Conservation (phyloP, 2,329 filamentous ascomycete species). For the Penicillium digitatum region DNA sequence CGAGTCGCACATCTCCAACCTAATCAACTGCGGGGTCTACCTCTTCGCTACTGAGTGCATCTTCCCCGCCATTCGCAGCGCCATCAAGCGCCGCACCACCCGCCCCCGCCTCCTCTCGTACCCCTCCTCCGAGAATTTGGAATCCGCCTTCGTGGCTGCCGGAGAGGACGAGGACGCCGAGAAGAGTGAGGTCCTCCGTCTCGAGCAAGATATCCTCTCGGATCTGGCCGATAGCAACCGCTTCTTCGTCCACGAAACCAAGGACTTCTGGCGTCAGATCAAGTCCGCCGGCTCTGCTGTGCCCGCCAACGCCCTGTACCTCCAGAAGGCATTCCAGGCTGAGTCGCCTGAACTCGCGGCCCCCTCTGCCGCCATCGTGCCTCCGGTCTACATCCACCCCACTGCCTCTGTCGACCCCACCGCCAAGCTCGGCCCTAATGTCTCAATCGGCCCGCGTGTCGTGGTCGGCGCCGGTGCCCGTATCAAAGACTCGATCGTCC, state of each 20-base stretch:
- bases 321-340: constrained; percentile 86
- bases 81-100: constrained; percentile 92
- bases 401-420: constrained; percentile 86
- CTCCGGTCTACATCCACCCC: constrained; percentile 93
- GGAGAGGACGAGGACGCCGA: constrained; percentile 66
- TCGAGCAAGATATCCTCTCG: constrained; percentile 94
- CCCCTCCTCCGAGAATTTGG: constrained; percentile 90
- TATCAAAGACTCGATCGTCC: constrained; percentile 91
- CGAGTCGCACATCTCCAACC: constrained; percentile 92
- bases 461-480: constrained; percentile 80
- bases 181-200: constrained; percentile 81
- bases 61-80: constrained; percentile 89
- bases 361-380: constrained; percentile 80
- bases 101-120: constrained; percentile 90
- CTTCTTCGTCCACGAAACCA: constrained; percentile 97
- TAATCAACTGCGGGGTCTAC: constrained; percentile 99
- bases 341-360: constrained; percentile 75
- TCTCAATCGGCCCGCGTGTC: constrained; percentile 88
- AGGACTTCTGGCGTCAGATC: constrained; percentile 99
- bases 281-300: constrained; percentile 97
- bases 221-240: constrained; percentile 95
- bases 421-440: constrained; percentile 94
- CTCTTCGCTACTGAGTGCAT: constrained; percentile 93
- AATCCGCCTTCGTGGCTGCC: constrained; percentile 59
- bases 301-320: constrained; percentile 91